Percentiles rank a stretch among this genome's conserved stretches.
These are phyloP conservation scores for Dendrostoma leiphaemia DNA, from an alignment of 2,329 filamentous ascomycete genomes.

Conservation along the genomic window DNA sequence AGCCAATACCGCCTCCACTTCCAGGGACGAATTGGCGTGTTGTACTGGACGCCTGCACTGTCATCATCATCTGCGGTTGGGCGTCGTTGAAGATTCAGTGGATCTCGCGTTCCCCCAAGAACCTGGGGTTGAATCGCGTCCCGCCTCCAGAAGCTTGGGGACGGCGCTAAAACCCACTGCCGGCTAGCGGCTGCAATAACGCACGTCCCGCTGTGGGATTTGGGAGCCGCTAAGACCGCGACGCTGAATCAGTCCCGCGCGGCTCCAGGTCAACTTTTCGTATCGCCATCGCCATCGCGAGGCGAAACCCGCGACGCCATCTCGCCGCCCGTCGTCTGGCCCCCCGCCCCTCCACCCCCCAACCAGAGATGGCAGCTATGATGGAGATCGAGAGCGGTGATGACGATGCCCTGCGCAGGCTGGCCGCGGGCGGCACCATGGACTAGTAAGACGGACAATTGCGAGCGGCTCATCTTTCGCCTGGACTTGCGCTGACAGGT, in stretches of 20 bases:
- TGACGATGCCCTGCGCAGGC: slow-evolving; percentile 44
- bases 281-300: background rate
- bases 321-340: background rate
- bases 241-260: background rate
- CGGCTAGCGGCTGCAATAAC: background rate
- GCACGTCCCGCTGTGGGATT: background rate
- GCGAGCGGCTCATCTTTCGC: background rate
- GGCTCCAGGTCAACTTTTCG: background rate
- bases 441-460: slow-evolving; percentile 48
- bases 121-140: background rate
- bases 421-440: slow-evolving; percentile 52
- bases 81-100: background rate
- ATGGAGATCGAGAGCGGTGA: slow-evolving; percentile 60
- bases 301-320: background rate
- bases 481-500: slow-evolving; percentile 23
- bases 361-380: slow-evolving; percentile 24
- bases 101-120: background rate
- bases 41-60: no score
- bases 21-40: no score
- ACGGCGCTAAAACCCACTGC: background rate
- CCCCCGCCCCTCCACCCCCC: slow-evolving; percentile 14
- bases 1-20: no score
- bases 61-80: no score
- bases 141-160: no score
- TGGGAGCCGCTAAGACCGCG: background rate